Evolutionary conservation across 2,329 filamentous ascomycete genomes (phyloP).

Genomic region (Colletotrichum liaoningense): DNA sequence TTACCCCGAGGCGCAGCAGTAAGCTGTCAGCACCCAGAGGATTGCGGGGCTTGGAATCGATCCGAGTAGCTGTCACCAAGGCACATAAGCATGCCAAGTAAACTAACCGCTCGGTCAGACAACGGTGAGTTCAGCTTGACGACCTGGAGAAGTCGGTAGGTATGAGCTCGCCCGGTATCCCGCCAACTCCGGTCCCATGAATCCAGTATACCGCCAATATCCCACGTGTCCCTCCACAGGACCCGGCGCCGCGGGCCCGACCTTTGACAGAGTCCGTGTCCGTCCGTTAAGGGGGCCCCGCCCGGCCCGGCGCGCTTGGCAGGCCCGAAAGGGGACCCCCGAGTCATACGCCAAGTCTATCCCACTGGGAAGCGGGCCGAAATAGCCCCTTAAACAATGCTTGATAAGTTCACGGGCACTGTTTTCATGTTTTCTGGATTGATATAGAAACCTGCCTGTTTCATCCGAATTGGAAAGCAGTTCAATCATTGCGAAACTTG

Average conservation of each 20-base stretch:
- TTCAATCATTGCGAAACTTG: constrained; percentile 16
- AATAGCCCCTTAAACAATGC: constrained; percentile 3
- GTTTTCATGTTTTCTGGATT: background rate
- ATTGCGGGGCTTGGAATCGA: background rate
- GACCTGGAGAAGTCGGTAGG: background rate
- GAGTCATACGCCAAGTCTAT: constrained; percentile 16
- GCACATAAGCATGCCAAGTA: background rate
- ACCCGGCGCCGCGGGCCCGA: constrained; percentile 9
- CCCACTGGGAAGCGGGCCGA: constrained; percentile 3
- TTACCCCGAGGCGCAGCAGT: background rate
- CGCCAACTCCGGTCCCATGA: background rate
- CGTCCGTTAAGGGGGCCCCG: background rate
- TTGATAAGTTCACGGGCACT: background rate
- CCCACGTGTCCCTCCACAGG: background rate
- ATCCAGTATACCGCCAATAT: background rate
- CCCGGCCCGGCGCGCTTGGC: constrained; percentile 16
- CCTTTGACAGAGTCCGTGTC: constrained; percentile 7
- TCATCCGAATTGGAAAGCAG: constrained; percentile 1
- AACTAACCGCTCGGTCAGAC: background rate
- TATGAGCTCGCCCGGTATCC: too few relatives aligned
- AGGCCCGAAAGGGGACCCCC: background rate
- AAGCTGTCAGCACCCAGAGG: background rate
- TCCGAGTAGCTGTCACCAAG: background rate
- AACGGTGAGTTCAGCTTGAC: constrained; percentile 2
- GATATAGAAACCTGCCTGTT: background rate